phyloP scores from a whole-genome alignment of 1,139 yeast genomes.

The Nakaseomyces delphensis region DNA sequence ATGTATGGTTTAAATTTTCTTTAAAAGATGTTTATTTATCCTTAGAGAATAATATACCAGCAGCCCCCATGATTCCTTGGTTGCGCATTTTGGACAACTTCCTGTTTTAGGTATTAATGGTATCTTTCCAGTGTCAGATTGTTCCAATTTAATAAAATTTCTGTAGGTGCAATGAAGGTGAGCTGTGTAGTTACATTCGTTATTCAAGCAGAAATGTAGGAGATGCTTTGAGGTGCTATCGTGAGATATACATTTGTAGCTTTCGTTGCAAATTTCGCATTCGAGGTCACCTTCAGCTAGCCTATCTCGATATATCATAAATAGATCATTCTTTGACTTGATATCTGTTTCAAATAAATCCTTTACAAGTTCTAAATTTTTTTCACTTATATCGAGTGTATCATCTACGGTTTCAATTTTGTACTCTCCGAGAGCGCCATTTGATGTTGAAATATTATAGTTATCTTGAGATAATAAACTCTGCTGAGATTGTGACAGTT shows the following conservation, averaged over 20 bases:
- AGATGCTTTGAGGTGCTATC: conserved; percentile 23
- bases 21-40: conserved; percentile 20
- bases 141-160: conserved; percentile 16
- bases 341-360: conserved; percentile 18
- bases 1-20: neutral
- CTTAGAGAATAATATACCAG: conserved; percentile 35
- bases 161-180: conserved; percentile 42
- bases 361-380: conserved; percentile 20
- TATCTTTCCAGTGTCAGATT: conserved; percentile 10
- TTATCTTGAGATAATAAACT: neutral
- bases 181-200: conserved; percentile 32
- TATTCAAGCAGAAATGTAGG: conserved; percentile 35
- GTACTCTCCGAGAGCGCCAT: conserved; percentile 12
- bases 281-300: conserved; percentile 22
- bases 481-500: conserved; percentile 8
- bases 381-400: conserved; percentile 19
- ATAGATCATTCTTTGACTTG: conserved; percentile 12
- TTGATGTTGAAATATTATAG: conserved; percentile 6
- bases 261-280: conserved; percentile 32
- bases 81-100: conserved; percentile 36
- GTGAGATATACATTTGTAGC: conserved; percentile 33
- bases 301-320: conserved; percentile 22
- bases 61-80: conserved; percentile 36
- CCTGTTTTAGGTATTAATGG: conserved; percentile 37
- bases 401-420: conserved; percentile 14